Evolutionary conservation across 495 filamentous ascomycete species (phyloP).

Genomic region (Penicillium simplicissimum): DNA sequence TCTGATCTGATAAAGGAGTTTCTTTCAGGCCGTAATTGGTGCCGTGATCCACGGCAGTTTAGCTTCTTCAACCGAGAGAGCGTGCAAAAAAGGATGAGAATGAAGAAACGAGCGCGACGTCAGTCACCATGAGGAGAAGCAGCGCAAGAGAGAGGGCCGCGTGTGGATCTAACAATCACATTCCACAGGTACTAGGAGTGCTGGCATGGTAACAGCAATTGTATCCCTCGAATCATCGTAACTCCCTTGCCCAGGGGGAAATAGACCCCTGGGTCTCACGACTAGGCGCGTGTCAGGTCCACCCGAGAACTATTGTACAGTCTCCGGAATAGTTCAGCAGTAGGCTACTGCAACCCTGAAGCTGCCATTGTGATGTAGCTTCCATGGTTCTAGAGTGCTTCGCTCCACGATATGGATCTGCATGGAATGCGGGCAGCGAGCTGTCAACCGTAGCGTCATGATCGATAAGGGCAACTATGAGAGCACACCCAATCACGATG

Average conservation of each 20-base stretch:
- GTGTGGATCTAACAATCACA: slow-evolving; percentile 21
- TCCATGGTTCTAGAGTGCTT: slow-evolving; percentile 21
- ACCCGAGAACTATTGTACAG: neutral
- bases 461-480: slow-evolving; percentile 4
- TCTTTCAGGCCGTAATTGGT: neutral
- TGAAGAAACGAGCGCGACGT: slow-evolving; percentile 1
- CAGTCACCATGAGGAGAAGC: slow-evolving; percentile 6
- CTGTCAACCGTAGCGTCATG: slow-evolving; percentile 19
- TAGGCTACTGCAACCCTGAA: slow-evolving; percentile 15
- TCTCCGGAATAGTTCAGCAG: neutral
- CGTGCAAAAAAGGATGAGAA: slow-evolving; percentile 3
- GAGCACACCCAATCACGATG: slow-evolving; percentile 10
- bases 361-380: slow-evolving; percentile 7
- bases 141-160: neutral
- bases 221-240: slow-evolving; percentile 17
- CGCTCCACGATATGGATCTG: slow-evolving; percentile 16
- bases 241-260: slow-evolving; percentile 6
- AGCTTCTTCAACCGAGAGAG: neutral
- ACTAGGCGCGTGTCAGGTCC: slow-evolving; percentile 14
- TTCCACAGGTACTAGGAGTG: slow-evolving; percentile 24
- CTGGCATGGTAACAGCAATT: slow-evolving; percentile 33
- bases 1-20: neutral
- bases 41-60: neutral
- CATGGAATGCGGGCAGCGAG: slow-evolving; percentile 23
- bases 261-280: neutral